phyloP scores from a whole-genome alignment of 345 rosid genomes.

The Draba incana region DNA sequence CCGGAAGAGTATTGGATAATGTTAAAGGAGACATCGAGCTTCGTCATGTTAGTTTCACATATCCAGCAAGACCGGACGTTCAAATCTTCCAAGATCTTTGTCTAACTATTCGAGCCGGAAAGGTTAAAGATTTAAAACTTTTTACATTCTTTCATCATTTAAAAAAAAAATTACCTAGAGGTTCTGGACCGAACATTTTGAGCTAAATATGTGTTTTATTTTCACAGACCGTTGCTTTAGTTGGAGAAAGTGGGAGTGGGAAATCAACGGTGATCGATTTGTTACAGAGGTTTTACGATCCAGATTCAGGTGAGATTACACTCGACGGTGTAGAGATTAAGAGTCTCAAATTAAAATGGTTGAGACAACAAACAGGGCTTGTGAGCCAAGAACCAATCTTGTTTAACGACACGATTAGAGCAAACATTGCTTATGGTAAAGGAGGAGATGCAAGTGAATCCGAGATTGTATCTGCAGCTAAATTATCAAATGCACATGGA shows the following conservation, averaged over 20 bases:
- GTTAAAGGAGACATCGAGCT: constrained; percentile 78
- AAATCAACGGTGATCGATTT: constrained; percentile 79
- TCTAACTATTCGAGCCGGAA: constrained; percentile 68
- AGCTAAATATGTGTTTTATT: background rate
- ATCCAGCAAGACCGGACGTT: constrained; percentile 77
- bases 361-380: constrained; percentile 82
- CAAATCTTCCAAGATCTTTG: constrained; percentile 70
- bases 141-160: background rate
- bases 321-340: constrained; percentile 73
- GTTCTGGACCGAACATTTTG: background rate
- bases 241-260: constrained; percentile 92
- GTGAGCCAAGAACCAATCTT: constrained; percentile 84
- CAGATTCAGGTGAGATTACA: constrained; percentile 71
- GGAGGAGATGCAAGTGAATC: constrained; percentile 69
- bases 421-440: constrained; percentile 84
- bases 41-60: constrained; percentile 66
- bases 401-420: constrained; percentile 73
- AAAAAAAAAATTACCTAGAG: too few species aligned
- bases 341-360: constrained; percentile 62
- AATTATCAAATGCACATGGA: constrained; percentile 75
- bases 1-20: constrained; percentile 54
- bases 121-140: constrained; percentile 44
- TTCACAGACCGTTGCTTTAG: constrained; percentile 83
- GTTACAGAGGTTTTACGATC: constrained; percentile 81
- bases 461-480: constrained; percentile 75